Evolutionary conservation across 1,284 basidiomycete species (phyloP).

Genomic region (Albatrellus sp.): DNA sequence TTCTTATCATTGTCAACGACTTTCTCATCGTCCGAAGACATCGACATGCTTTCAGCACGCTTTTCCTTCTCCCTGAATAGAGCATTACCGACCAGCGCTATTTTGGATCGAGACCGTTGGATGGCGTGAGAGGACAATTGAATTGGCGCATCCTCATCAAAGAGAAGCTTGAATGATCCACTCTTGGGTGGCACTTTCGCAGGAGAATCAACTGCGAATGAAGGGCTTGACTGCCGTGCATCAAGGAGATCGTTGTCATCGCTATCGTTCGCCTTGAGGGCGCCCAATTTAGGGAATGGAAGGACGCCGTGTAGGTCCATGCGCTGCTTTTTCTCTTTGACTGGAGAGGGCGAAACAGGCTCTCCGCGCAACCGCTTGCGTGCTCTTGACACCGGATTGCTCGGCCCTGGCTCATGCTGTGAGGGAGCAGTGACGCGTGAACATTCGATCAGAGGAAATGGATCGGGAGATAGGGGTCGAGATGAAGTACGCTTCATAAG

Average conservation of each 20-base stretch:
- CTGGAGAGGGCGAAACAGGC: conserved; percentile 67
- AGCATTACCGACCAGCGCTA: conserved; percentile 8
- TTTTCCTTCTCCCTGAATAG: conserved; percentile 13
- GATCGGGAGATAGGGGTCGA: conserved; percentile 26
- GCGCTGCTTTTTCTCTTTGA: conserved; percentile 59
- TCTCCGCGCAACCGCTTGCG: conserved; percentile 71
- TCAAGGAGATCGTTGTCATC: conserved; percentile 27
- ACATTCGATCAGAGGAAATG: conserved; percentile 22
- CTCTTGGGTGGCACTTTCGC: conserved; percentile 42
- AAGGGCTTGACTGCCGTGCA: conserved; percentile 23
- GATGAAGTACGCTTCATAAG: conserved; percentile 12
- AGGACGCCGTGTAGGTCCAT: conserved; percentile 19
- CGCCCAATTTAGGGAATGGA: conserved; percentile 16
- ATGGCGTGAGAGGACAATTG: conserved; percentile 16
- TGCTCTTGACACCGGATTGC: conserved; percentile 46
- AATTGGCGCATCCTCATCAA: conserved; percentile 34
- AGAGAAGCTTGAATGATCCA: conserved; percentile 53
- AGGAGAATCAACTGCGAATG: conserved; percentile 58
- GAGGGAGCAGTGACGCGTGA: conserved; percentile 12
- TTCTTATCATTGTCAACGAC: conserved; percentile 14
- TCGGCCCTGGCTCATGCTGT: conserved; percentile 12
- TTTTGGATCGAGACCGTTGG: conserved; percentile 11
- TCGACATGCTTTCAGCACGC: conserved; percentile 17
- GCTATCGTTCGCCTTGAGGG: conserved; percentile 11
- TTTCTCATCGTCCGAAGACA: conserved; percentile 16